A percentile compares a stretch with the other conserved stretches of the same genome.
phyloP scores from a whole-genome alignment of 1,139 yeast species.

The Pichia sp. region DNA sequence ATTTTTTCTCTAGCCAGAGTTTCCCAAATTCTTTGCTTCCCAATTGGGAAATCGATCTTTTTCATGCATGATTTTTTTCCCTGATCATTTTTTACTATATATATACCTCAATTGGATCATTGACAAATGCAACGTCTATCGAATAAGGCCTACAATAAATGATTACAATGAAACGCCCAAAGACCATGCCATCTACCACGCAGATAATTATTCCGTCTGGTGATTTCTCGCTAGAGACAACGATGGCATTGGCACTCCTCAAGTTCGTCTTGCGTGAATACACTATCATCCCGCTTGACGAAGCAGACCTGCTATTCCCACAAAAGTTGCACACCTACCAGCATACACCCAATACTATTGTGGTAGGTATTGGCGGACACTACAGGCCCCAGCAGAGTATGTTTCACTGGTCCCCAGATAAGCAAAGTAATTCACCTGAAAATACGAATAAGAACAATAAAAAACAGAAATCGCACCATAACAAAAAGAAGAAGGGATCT shows the following conservation, averaged over 20 bases:
- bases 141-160: too few relatives aligned
- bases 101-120: background rate
- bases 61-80: background rate
- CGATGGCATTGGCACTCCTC: slow-evolving; percentile 9
- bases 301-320: background rate
- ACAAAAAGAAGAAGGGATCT: background rate
- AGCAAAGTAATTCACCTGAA: background rate
- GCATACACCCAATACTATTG: background rate
- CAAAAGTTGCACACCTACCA: background rate
- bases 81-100: background rate
- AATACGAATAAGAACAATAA: background rate
- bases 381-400: slow-evolving; percentile 2
- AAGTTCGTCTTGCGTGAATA: background rate
- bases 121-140: too few relatives aligned
- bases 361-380: slow-evolving; percentile 2
- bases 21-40: background rate
- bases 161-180: slow-evolving; percentile 1
- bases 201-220: slow-evolving; percentile 6
- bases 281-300: background rate
- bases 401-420: slow-evolving; percentile 5
- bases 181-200: background rate
- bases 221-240: slow-evolving; percentile 8
- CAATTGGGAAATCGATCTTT: background rate
- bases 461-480: background rate
- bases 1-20: background rate